These are phyloP conservation scores for Fusarium sp. DNA, from an alignment of 2,329 filamentous ascomycete genomes.

Conservation along the genomic window DNA sequence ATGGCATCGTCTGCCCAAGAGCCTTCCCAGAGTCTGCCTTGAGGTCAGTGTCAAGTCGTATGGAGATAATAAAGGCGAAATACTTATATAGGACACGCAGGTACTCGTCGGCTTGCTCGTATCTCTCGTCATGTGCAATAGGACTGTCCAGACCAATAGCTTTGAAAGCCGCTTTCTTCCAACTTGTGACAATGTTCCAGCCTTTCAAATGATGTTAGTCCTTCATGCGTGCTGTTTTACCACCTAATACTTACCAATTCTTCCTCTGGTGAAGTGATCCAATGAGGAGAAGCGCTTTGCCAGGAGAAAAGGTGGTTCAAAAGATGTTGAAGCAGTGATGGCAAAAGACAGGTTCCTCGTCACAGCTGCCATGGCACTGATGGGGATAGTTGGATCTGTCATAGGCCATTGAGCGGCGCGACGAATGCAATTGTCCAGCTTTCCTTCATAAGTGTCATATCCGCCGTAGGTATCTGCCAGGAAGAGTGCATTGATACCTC, in stretches of 20 bases:
- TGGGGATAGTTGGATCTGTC: constrained; percentile 72
- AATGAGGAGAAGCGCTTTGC: constrained; percentile 72
- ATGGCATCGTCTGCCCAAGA: constrained; percentile 70
- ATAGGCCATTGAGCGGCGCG: constrained; percentile 73
- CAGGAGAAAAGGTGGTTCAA: constrained; percentile 70
- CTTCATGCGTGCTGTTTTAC: rapidly evolving
- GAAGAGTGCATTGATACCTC: constrained; percentile 73
- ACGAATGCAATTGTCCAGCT: constrained; percentile 69
- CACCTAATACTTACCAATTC: constrained; percentile 51
- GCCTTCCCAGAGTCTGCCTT: constrained; percentile 61
- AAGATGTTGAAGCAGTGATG: constrained; percentile 72
- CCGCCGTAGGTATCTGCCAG: constrained; percentile 74
- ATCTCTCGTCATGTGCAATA: constrained; percentile 71
- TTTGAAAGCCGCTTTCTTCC: constrained; percentile 68
- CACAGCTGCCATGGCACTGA: constrained; percentile 74
- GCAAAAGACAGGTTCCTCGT: constrained; percentile 73
- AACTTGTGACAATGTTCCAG: constrained; percentile 73
- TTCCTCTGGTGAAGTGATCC: constrained; percentile 70
- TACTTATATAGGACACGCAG: constrained; percentile 71
- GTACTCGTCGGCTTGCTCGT: constrained; percentile 72
- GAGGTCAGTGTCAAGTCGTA: not conserved
- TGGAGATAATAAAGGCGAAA: not conserved
- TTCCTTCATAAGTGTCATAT: constrained; percentile 71
- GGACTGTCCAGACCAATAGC: constrained; percentile 69
- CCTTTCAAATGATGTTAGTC: constrained; percentile 47